Percentiles rank a stretch among this genome's conserved stretches.
Conservation (phyloP, 345 rosid species). For the Populus alba region DNA sequence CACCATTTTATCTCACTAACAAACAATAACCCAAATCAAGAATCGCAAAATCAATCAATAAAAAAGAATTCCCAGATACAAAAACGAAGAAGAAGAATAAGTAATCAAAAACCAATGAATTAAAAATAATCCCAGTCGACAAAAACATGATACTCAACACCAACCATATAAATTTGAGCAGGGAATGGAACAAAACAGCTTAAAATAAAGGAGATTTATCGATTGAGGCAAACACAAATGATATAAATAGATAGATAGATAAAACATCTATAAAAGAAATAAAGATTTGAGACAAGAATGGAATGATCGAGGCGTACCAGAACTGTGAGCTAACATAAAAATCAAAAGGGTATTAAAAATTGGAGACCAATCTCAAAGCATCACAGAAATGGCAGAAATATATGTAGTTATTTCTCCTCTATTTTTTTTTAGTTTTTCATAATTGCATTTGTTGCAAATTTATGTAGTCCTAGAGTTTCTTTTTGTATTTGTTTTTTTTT, state of each 20-base stretch:
- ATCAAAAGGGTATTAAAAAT: conserved; percentile 18
- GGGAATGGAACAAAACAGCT: conserved; percentile 23
- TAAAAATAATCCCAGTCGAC: conserved; percentile 21
- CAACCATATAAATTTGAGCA: conserved; percentile 2
- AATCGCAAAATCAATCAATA: conserved; percentile 23
- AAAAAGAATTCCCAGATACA: not conserved
- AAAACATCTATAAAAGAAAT: conserved; percentile 15
- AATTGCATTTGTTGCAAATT: not conserved
- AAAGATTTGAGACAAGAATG: conserved; percentile 19
- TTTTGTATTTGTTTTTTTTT: no score
- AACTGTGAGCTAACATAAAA: conserved; percentile 20
- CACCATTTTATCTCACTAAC: conserved; percentile 11
- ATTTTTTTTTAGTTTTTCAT: not conserved
- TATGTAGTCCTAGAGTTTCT: no score
- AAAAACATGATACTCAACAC: not conserved
- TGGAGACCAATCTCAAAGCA: conserved; percentile 29
- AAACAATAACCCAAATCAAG: conserved; percentile 13
- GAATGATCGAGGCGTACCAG: conserved; percentile 35
- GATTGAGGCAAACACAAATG: not conserved
- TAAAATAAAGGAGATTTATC: not conserved
- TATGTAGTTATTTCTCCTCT: no score
- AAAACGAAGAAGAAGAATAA: not conserved
- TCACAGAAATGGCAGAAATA: conserved; percentile 5
- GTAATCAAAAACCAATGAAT: conserved; percentile 12
- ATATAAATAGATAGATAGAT: not conserved